Conservation (phyloP, 164 flowering plant genomes). For the Vitis amurensis region DNA sequence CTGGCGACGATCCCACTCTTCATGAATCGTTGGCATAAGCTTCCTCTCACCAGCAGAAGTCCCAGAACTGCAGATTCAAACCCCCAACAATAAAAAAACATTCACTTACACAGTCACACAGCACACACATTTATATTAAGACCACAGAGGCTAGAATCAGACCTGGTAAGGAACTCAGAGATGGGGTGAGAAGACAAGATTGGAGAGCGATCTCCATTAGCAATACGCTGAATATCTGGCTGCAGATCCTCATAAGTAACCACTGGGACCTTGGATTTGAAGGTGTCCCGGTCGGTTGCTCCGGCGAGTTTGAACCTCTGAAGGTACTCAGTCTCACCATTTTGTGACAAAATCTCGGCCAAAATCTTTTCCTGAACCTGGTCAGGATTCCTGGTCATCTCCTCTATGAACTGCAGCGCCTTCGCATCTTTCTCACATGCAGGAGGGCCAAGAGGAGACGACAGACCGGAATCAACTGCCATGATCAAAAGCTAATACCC, state of each 20-base stretch:
- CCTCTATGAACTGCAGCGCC: slow-evolving; percentile 65
- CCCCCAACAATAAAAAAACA: not conserved
- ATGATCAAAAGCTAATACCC: slow-evolving; percentile 15
- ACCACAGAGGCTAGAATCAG: too few relatives aligned
- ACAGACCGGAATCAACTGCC: slow-evolving; percentile 27
- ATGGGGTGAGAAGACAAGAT: slow-evolving; percentile 64
- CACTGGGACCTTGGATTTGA: slow-evolving; percentile 60
- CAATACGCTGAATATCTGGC: slow-evolving; percentile 69
- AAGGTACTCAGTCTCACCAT: slow-evolving; percentile 66
- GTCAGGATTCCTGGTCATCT: slow-evolving; percentile 55
- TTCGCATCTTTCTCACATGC: slow-evolving; percentile 51
- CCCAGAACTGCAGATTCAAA: slow-evolving; percentile 56
- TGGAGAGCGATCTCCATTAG: slow-evolving; percentile 68
- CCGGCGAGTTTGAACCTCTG: slow-evolving; percentile 36
- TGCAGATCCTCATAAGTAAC: slow-evolving; percentile 67
- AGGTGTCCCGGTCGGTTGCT: slow-evolving; percentile 51
- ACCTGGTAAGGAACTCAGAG: slow-evolving; percentile 87
- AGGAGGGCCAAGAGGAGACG: slow-evolving; percentile 31
- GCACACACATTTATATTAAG: not conserved
- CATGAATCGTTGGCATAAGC: slow-evolving; percentile 74
- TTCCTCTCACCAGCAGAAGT: slow-evolving; percentile 87
- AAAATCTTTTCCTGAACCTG: slow-evolving; percentile 56
- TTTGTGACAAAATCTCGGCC: slow-evolving; percentile 49
- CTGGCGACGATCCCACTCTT: slow-evolving; percentile 66
- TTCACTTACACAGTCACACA: not conserved